Conservation (phyloP, 768 basidiomycete genomes). For the Mrakia blollopis region DNA sequence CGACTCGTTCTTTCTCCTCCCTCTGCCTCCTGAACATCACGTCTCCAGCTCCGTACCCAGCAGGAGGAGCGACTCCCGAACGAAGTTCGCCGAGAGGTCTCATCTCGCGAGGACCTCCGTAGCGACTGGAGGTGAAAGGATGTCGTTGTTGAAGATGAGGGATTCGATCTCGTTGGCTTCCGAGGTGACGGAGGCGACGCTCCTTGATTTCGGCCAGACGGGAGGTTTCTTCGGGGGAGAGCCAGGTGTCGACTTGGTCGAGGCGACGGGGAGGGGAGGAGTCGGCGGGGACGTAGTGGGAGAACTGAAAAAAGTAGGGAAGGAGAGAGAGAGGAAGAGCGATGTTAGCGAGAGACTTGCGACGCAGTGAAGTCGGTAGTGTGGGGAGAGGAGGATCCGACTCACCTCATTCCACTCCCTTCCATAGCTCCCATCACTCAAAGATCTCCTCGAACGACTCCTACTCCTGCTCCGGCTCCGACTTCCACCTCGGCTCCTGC, state of each 20-base stretch:
- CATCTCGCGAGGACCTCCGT: slow-evolving; percentile 8
- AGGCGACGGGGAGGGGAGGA: neutral
- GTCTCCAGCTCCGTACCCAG: neutral
- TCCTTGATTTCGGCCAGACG: neutral
- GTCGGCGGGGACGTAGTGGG: neutral
- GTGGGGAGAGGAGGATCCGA: neutral
- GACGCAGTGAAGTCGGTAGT: too few species aligned
- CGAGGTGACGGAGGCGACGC: neutral
- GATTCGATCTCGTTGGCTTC: neutral
- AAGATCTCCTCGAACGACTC: slow-evolving; percentile 11
- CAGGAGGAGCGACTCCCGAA: neutral
- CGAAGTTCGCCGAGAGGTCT: neutral
- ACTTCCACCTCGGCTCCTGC: neutral
- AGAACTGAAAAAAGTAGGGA: neutral
- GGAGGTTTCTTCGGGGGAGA: slow-evolving; percentile 19
- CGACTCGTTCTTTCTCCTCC: slow-evolving; percentile 1
- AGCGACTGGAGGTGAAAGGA: neutral
- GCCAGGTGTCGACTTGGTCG: slow-evolving; percentile 20
- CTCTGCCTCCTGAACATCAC: neutral
- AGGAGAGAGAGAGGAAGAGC: neutral
- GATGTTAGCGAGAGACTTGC: neutral
- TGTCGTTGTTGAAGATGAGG: neutral
- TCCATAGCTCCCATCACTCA: neutral
- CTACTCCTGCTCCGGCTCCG: slow-evolving; percentile 4
- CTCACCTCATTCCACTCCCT: neutral